Conservation (phyloP, 805 yeast species). For the Dipodascus geniculatus region DNA sequence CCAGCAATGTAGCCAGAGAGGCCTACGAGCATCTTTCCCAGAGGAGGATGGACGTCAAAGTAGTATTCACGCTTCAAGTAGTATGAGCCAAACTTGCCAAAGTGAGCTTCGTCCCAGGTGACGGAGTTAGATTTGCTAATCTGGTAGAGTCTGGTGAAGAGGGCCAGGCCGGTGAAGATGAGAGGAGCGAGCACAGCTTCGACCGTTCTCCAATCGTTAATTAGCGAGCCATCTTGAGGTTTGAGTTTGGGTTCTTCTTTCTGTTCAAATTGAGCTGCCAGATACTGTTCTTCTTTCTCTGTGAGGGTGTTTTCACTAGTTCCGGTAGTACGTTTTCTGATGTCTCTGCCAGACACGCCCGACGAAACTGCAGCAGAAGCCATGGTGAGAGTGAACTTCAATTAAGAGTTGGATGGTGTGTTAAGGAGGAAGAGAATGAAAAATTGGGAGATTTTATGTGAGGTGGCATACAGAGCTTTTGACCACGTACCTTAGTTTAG, state of each 20-base stretch:
- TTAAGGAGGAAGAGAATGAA: not conserved
- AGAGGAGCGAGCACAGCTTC: slow-evolving; percentile 1
- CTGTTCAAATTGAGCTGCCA: not conserved
- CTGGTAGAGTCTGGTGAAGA: slow-evolving; percentile 42
- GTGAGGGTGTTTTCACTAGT: not conserved
- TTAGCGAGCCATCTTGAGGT: slow-evolving; percentile 17
- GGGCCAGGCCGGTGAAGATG: slow-evolving; percentile 33
- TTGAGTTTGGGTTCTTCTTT: not conserved
- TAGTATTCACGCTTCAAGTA: slow-evolving; percentile 82
- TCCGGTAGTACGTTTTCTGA: not conserved
- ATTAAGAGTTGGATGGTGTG: not conserved
- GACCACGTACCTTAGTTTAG: slow-evolving; percentile 1
- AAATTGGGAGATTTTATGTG: slow-evolving; percentile 1
- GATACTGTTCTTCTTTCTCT: slow-evolving; percentile 5
- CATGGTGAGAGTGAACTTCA: slow-evolving; percentile 2
- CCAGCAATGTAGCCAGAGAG: slow-evolving; percentile 78
- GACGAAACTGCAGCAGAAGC: slow-evolving; percentile 9
- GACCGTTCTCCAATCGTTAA: slow-evolving; percentile 13
- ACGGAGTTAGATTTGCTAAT: slow-evolving; percentile 62
- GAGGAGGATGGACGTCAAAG: slow-evolving; percentile 95
- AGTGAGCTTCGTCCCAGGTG: slow-evolving; percentile 97
- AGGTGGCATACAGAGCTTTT: not conserved
- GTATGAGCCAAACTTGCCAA: slow-evolving; percentile 92
- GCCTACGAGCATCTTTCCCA: slow-evolving; percentile 89
- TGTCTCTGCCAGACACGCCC: slow-evolving; percentile 4